Evolutionary conservation across 768 basidiomycete species (phyloP), one percentile per base, ranked within the genome.

Genomic region (Naganishia vaughanmartiniae): DNA sequence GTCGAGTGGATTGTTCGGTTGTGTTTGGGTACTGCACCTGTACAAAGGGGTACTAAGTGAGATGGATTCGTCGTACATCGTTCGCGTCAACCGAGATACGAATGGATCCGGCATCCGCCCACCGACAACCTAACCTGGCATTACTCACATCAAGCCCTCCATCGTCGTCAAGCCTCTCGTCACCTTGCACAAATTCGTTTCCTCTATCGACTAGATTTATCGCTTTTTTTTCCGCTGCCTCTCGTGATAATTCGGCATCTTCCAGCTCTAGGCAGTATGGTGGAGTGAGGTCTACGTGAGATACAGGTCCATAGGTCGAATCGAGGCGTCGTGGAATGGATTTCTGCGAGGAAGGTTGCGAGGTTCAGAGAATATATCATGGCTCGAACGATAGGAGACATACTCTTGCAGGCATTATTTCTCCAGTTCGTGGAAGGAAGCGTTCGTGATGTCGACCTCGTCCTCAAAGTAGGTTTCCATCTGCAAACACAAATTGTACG

Each of bases 281-380:
- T 58, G 30, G 19, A 5, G 34, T n/a, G 34, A 34, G 33, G 15
- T 24, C n/a, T 10, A 4, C 19, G 33, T n/a, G 15, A 28, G 14
- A 36, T 21, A 28, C 7, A 15, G 24, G 39, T 63, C 60, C 39
- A 28, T 45, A 45, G 11, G 36, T 28, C 60, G 60, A 63, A 3
- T 34, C 28, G 10, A 63, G 42, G 12, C 60, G 60, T n/a, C 60
- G 46, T 26, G 60, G 60, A 17, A 63, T 63, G 60, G n/a, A 42
- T 45, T 63, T 63, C 60, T 63, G 60, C 28, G 4, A 4, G 12
- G 17, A 42, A 42, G 0, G 17, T 33, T 34, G 57, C 31, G 36
- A 26, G 42, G 12, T 39, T 63, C 24, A 63, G 39, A 12, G 26
- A 4, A 4, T 9, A 46, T 4, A 3, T 30, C 60, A 26, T 19